Evolutionary conservation across 495 filamentous ascomycete genomes (phyloP).

Genomic region (Penicillium waksmanii): DNA sequence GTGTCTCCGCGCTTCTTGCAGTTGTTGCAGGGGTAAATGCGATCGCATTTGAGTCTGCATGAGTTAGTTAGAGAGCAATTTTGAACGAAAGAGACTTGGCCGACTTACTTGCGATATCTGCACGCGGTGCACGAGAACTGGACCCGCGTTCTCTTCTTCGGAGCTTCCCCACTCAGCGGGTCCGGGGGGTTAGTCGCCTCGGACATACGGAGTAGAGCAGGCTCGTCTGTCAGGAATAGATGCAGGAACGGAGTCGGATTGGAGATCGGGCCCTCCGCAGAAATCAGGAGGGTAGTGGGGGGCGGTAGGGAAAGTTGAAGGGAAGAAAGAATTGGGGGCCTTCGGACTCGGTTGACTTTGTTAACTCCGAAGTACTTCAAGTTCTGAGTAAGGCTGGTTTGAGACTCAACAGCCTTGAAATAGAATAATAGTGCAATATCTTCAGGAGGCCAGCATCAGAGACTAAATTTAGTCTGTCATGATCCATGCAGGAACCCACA

Average conservation of each 20-base stretch:
- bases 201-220: slow-evolving; percentile 10
- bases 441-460: too few relatives aligned
- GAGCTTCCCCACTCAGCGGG: slow-evolving; percentile 19
- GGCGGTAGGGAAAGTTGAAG: background rate
- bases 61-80: background rate
- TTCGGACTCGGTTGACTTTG: background rate
- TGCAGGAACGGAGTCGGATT: background rate
- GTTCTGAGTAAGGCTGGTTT: too few relatives aligned
- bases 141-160: slow-evolving; percentile 54
- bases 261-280: background rate
- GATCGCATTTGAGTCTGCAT: slow-evolving; percentile 56
- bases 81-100: background rate
- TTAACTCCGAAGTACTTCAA: background rate
- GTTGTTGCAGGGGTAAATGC: slow-evolving; percentile 53
- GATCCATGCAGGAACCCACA: too few relatives aligned
- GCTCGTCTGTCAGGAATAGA: background rate
- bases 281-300: background rate
- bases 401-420: background rate
- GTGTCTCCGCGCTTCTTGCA: slow-evolving; percentile 52
- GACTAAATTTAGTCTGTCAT: too few relatives aligned
- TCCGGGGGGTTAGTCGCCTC: slow-evolving; percentile 14
- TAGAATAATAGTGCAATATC: too few relatives aligned
- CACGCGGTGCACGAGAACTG: slow-evolving; percentile 59
- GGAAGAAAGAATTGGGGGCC: background rate
- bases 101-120: slow-evolving; percentile 52